Conservation (phyloP, 345 rosid species). For the Limnanthes douglasii region DNA sequence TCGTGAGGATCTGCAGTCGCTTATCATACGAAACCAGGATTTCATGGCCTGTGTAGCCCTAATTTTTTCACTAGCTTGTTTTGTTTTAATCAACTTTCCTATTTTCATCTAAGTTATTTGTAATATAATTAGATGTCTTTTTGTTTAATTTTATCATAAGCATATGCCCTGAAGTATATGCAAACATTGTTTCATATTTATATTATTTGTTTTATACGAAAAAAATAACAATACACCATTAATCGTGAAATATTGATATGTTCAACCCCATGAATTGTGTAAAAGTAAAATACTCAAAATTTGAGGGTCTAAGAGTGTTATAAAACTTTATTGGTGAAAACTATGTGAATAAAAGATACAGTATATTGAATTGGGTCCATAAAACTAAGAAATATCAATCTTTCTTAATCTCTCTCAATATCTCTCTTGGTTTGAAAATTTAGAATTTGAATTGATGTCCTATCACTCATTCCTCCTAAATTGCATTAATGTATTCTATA, state of each 20-base stretch:
- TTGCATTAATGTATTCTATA: not conserved
- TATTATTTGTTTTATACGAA: no score
- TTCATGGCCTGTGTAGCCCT: no score
- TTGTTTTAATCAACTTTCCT: no score
- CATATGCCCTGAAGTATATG: no score
- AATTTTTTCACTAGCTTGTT: no score
- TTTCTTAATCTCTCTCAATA: not conserved
- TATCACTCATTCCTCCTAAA: not conserved
- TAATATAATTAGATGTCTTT: no score
- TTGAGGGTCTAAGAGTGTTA: not conserved
- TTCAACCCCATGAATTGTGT: not conserved
- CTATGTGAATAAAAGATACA: not conserved
- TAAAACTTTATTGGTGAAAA: not conserved
- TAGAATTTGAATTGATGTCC: not conserved
- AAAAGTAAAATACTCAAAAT: not conserved
- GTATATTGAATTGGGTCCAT: not conserved
- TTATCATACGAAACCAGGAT: no score
- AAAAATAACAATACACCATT: not conserved
- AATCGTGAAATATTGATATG: not conserved
- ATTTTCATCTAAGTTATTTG: no score
- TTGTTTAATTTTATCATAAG: no score
- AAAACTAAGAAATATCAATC: not conserved
- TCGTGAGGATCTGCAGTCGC: no score
- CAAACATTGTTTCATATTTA: no score
- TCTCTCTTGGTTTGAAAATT: not conserved